A percentile compares a stretch with the other conserved stretches of the same genome.
Evolutionary conservation across 306 rosid species (phyloP).

Genomic region (Inga laurina): DNA sequence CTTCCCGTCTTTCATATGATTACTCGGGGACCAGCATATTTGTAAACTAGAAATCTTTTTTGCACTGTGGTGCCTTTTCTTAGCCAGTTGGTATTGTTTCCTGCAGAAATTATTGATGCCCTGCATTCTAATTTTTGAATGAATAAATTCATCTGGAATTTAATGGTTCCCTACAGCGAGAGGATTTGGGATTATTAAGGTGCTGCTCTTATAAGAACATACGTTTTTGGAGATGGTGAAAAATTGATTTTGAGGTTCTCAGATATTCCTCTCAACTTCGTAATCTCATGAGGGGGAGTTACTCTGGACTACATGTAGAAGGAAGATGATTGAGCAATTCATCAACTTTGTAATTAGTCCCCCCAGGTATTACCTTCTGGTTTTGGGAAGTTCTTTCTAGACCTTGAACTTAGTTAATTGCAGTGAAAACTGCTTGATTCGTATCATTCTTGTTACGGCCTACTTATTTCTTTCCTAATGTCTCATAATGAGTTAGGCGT

Average conservation of each 20-base stretch:
- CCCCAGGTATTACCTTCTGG: constrained; percentile 66
- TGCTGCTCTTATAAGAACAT: constrained; percentile 10
- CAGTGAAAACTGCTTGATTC: constrained; percentile 27
- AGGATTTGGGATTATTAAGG: constrained; percentile 26
- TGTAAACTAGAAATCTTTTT: constrained; percentile 20
- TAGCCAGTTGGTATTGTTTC: constrained; percentile 20
- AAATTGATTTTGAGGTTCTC: constrained; percentile 40
- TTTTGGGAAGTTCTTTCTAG: constrained; percentile 5
- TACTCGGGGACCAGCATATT: constrained; percentile 28
- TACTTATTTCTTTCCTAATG: constrained; percentile 23
- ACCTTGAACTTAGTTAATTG: constrained; percentile 27
- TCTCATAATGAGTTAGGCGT: constrained; percentile 9
- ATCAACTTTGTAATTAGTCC: constrained; percentile 94
- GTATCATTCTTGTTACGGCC: constrained; percentile 17
- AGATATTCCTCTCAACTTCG: constrained; percentile 36
- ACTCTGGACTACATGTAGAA: constrained; percentile 40
- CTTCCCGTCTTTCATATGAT: constrained; percentile 29
- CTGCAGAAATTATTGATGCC: constrained; percentile 25
- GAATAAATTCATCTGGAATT: neutral
- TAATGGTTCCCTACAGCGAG: constrained; percentile 4
- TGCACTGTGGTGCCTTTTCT: constrained; percentile 3
- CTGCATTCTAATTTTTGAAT: constrained; percentile 19
- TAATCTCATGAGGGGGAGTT: constrained; percentile 55
- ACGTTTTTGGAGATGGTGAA: constrained; percentile 24
- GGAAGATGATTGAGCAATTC: constrained; percentile 92